These are phyloP conservation scores for Pythium scleroteichum DNA, from an alignment of 352 stramenopile species.

Conservation along the genomic window DNA sequence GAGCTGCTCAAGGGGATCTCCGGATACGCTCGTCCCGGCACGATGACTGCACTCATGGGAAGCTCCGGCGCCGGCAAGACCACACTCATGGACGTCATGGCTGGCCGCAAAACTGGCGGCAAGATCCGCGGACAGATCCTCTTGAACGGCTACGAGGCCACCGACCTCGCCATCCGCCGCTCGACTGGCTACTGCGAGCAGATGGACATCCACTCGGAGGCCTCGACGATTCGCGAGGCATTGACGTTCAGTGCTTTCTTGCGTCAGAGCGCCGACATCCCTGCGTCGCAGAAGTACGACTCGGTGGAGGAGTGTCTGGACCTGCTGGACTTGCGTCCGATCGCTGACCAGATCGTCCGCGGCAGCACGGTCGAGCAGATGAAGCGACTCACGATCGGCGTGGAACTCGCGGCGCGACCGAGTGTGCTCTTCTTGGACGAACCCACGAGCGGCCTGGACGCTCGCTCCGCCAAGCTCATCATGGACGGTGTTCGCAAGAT, in stretches of 20 bases:
- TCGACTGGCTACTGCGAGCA: slow-evolving; percentile 46
- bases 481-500: slow-evolving; percentile 82
- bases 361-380: slow-evolving; percentile 39
- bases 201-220: slow-evolving; percentile 4
- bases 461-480: slow-evolving; percentile 65
- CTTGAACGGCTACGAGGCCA: slow-evolving; percentile 87
- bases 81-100: slow-evolving; percentile 94
- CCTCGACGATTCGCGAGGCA: neutral
- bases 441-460: slow-evolving; percentile 80
- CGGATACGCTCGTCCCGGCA: slow-evolving; percentile 46
- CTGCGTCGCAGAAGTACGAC: slow-evolving; percentile 33
- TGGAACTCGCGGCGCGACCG: slow-evolving; percentile 70
- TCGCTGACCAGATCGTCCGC: slow-evolving; percentile 38
- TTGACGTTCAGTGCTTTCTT: slow-evolving; percentile 3
- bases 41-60: slow-evolving; percentile 67
- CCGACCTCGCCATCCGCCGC: slow-evolving; percentile 41
- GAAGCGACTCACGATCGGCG: slow-evolving; percentile 47
- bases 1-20: slow-evolving; percentile 56
- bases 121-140: slow-evolving; percentile 80
- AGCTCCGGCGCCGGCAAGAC: slow-evolving; percentile 88
- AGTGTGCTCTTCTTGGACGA: slow-evolving; percentile 75
- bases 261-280: slow-evolving; percentile 14
- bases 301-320: slow-evolving; percentile 41
- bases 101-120: slow-evolving; percentile 89
- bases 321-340: slow-evolving; percentile 28